Conservation (phyloP, 192 early-diverging fungal genomes). For the Lunasporangiospora selenospora region DNA sequence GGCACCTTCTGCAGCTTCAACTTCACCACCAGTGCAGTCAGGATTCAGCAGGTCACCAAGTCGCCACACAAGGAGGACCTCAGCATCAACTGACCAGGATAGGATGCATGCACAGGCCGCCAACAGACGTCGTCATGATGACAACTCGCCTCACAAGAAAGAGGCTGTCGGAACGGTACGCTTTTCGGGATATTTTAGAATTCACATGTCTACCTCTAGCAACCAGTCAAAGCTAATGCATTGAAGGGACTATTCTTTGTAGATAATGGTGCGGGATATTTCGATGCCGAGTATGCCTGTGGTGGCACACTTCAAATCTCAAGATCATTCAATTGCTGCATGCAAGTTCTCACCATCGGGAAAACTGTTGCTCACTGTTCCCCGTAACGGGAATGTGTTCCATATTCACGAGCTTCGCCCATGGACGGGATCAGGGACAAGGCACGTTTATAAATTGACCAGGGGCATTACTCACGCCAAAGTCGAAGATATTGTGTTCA, state of each 20-base stretch:
- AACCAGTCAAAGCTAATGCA: no score
- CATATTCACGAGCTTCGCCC: slow-evolving; percentile 68
- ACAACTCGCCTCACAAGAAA: slow-evolving; percentile 30
- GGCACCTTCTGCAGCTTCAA: slow-evolving; percentile 17
- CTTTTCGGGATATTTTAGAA: neutral
- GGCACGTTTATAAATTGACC: slow-evolving; percentile 75
- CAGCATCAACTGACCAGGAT: slow-evolving; percentile 31
- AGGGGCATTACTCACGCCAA: slow-evolving; percentile 80
- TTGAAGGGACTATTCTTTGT: neutral
- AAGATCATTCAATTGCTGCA: slow-evolving; percentile 68
- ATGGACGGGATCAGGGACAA: slow-evolving; percentile 25
- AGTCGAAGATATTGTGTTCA: slow-evolving; percentile 74
- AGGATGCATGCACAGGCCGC: neutral
- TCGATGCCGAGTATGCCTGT: slow-evolving; percentile 49
- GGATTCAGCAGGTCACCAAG: slow-evolving; percentile 17
- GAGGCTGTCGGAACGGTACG: slow-evolving; percentile 51
- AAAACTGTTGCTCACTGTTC: slow-evolving; percentile 72
- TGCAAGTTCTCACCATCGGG: slow-evolving; percentile 70
- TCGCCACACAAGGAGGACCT: slow-evolving; percentile 19
- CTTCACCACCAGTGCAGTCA: slow-evolving; percentile 18
- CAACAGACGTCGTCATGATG: slow-evolving; percentile 32
- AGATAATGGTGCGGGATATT: slow-evolving; percentile 63
- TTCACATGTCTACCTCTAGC: no score
- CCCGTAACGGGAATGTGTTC: slow-evolving; percentile 76
- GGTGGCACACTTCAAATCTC: slow-evolving; percentile 75